These are phyloP conservation scores for Pilasporangium apinafurcum DNA, from an alignment of 352 stramenopile species.

Conservation along the genomic window DNA sequence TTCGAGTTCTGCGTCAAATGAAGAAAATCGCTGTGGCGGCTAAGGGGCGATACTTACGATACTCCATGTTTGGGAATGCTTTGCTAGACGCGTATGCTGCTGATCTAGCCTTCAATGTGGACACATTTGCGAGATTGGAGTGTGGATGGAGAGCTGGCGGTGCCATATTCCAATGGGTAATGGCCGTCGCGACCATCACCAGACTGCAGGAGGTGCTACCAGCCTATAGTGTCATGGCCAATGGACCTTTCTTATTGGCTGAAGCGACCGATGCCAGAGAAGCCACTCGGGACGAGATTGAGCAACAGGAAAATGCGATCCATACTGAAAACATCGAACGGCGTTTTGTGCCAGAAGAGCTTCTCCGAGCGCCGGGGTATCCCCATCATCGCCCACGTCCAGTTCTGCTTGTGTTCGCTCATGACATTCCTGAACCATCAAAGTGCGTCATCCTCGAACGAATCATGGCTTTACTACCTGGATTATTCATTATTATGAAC, in stretches of 20 bases:
- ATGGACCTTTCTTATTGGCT: slow-evolving; percentile 27
- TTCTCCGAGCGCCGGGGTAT: slow-evolving; percentile 25
- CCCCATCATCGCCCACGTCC: slow-evolving; percentile 34
- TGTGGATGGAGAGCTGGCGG: slow-evolving; percentile 41
- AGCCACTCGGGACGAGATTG: slow-evolving; percentile 22
- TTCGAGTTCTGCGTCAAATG: slow-evolving; percentile 42
- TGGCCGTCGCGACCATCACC: slow-evolving; percentile 28
- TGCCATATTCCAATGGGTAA: slow-evolving; percentile 55
- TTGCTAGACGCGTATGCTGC: slow-evolving; percentile 37
- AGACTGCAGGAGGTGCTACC: slow-evolving; percentile 38
- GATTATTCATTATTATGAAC: slow-evolving; percentile 68
- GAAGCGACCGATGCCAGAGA: slow-evolving; percentile 28
- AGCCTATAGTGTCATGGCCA: background rate
- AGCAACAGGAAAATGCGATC: slow-evolving; percentile 20
- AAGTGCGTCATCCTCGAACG: slow-evolving; percentile 27
- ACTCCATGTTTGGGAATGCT: slow-evolving; percentile 20
- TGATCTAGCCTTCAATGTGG: slow-evolving; percentile 40
- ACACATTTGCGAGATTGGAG: slow-evolving; percentile 39
- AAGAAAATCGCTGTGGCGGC: slow-evolving; percentile 37
- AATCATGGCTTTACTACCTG: slow-evolving; percentile 42
- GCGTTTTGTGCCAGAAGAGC: slow-evolving; percentile 47
- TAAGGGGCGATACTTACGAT: slow-evolving; percentile 27
- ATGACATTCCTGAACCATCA: slow-evolving; percentile 51
- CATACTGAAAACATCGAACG: slow-evolving; percentile 29
- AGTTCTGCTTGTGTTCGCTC: slow-evolving; percentile 58